phyloP scores from a whole-genome alignment of 2,329 filamentous ascomycete species.

The Intubia oerlemansii region DNA sequence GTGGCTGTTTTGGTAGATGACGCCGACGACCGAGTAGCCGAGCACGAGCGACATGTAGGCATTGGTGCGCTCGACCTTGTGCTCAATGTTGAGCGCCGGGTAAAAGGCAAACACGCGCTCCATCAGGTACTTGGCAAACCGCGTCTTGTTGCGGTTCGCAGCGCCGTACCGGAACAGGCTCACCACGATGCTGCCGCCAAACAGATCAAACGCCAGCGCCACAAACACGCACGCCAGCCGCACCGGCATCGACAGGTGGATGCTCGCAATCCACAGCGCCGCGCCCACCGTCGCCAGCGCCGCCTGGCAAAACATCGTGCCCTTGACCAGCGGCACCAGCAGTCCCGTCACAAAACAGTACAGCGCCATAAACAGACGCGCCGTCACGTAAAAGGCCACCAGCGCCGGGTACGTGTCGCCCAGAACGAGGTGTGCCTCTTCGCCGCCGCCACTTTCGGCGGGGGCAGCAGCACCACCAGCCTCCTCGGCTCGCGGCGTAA shows the following conservation, averaged over 20 bases:
- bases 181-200: constrained; percentile 21
- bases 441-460: neutral
- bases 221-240: constrained; percentile 33
- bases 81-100: constrained; percentile 43
- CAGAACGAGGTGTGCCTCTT: constrained; percentile 1
- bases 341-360: constrained; percentile 25
- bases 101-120: constrained; percentile 31
- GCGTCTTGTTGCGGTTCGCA: constrained; percentile 7
- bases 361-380: constrained; percentile 28
- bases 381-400: constrained; percentile 37
- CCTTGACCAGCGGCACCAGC: constrained; percentile 34
- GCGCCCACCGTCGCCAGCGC: constrained; percentile 22
- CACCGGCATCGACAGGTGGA: constrained; percentile 31
- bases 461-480: too few relatives aligned
- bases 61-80: constrained; percentile 40
- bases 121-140: constrained; percentile 10
- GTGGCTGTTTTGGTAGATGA: constrained; percentile 33
- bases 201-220: constrained; percentile 32
- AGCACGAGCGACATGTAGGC: constrained; percentile 44
- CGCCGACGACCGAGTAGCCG: constrained; percentile 39
- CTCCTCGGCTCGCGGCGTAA: constrained; percentile 1
- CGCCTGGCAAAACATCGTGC: constrained; percentile 28
- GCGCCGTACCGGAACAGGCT: constrained; percentile 14
- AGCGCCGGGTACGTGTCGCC: constrained; percentile 33
- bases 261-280: constrained; percentile 37